These are phyloP conservation scores for Blastocystis sp. DNA, from an alignment of 352 stramenopile genomes.

Conservation along the genomic window DNA sequence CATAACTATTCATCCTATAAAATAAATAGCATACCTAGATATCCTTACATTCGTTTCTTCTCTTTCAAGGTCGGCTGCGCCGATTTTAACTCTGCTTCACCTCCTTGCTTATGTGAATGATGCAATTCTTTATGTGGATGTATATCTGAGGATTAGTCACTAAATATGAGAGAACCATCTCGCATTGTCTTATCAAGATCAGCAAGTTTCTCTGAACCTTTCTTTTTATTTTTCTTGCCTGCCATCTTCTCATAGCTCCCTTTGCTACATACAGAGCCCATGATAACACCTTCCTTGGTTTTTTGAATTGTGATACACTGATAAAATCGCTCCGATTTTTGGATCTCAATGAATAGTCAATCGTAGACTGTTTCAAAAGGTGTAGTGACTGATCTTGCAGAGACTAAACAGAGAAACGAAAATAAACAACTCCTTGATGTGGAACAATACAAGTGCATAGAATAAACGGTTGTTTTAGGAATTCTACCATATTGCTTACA, in stretches of 20 bases:
- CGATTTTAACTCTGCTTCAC: neutral
- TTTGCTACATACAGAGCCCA: constrained; percentile 53
- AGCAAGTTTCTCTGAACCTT: neutral
- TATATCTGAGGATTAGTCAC: neutral
- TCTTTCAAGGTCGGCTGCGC: neutral
- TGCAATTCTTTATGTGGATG: neutral
- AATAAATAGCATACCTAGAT: neutral
- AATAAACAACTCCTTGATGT: too few relatives aligned
- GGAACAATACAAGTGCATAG: too few relatives aligned
- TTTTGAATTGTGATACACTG: neutral
- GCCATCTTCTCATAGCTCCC: constrained; percentile 51
- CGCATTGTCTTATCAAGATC: constrained; percentile 42
- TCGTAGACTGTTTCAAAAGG: neutral
- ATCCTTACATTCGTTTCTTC: neutral
- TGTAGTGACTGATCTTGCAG: too few relatives aligned
- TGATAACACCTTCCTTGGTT: neutral
- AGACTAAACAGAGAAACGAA: too few relatives aligned
- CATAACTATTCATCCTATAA: constrained; percentile 7
- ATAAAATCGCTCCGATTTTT: neutral
- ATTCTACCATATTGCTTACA: too few relatives aligned
- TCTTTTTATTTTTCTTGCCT: neutral
- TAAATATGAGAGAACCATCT: neutral
- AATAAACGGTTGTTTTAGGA: too few relatives aligned
- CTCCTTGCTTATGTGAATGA: neutral
- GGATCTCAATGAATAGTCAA: neutral